phyloP scores from a whole-genome alignment of 176 grass and related monocot genomes.

The Juncus inflexus region DNA sequence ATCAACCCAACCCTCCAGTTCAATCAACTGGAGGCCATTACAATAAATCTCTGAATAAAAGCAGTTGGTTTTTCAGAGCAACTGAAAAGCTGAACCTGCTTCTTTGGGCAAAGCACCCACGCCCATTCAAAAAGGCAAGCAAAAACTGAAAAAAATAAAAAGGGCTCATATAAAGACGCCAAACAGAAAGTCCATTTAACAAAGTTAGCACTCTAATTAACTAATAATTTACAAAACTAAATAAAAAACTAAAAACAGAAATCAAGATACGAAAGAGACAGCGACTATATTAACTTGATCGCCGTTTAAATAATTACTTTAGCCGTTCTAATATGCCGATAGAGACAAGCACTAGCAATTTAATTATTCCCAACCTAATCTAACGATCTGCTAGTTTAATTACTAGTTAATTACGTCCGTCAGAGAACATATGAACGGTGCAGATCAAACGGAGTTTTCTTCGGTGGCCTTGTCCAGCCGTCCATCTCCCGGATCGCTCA shows the following conservation, averaged over 20 bases:
- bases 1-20: too few species aligned
- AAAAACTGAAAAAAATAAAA: conserved; percentile 5
- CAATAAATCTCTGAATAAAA: background rate
- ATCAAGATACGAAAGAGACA: background rate
- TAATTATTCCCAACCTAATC: conserved; percentile 15
- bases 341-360: conserved; percentile 24
- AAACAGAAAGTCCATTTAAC: conserved; percentile 1
- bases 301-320: conserved; percentile 5
- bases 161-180: background rate
- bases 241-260: conserved; percentile 17
- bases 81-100: background rate
- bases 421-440: background rate
- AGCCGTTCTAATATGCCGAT: conserved; percentile 7
- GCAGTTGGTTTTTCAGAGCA: too few species aligned
- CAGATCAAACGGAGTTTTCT: background rate
- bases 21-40: too few species aligned
- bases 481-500: conserved; percentile 44
- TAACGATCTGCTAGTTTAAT: background rate
- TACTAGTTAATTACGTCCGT: conserved; percentile 11
- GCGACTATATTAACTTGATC: conserved; percentile 10
- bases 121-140: conserved; percentile 12
- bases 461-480: conserved; percentile 17
- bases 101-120: conserved; percentile 26
- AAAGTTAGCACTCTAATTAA: conserved; percentile 21
- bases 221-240: conserved; percentile 29